phyloP scores from a whole-genome alignment of 2,329 filamentous ascomycete genomes.

The Colletotrichum plurivorum region DNA sequence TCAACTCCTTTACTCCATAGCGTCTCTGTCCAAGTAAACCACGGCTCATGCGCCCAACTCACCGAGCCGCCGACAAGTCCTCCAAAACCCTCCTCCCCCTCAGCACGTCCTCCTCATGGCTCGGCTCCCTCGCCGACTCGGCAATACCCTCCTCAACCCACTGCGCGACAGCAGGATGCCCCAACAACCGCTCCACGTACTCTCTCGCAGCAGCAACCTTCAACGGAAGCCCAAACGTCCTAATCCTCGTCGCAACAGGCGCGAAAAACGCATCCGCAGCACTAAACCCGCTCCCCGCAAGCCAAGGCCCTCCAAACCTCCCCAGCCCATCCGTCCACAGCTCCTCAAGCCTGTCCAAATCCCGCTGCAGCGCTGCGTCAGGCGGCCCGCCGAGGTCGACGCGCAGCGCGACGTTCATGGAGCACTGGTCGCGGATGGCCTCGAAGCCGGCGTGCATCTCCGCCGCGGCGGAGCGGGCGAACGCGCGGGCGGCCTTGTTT shows the following conservation, averaged over 20 bases:
- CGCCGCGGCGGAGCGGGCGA: constrained; percentile 59
- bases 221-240: constrained; percentile 54
- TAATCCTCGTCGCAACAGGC: constrained; percentile 55
- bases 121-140: constrained; percentile 53
- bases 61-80: constrained; percentile 22
- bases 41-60: neutral
- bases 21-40: too few relatives aligned
- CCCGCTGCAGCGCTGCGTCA: constrained; percentile 49
- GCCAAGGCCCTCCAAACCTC: constrained; percentile 58
- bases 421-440: constrained; percentile 57
- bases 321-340: constrained; percentile 56
- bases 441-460: constrained; percentile 63
- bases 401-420: constrained; percentile 58
- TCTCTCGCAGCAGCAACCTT: constrained; percentile 45
- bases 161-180: constrained; percentile 51
- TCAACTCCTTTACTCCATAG: too few relatives aligned
- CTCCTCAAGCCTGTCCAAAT: constrained; percentile 52
- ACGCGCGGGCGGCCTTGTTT: constrained; percentile 55
- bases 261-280: constrained; percentile 59
- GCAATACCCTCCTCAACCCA: constrained; percentile 55
- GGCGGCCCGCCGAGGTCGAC: constrained; percentile 48
- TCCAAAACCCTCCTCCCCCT: constrained; percentile 26
- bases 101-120: constrained; percentile 20
- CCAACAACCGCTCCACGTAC: constrained; percentile 53
- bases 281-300: constrained; percentile 55